Evolutionary conservation across 768 basidiomycete genomes (phyloP).

Genomic region (Auriculariales sp.): DNA sequence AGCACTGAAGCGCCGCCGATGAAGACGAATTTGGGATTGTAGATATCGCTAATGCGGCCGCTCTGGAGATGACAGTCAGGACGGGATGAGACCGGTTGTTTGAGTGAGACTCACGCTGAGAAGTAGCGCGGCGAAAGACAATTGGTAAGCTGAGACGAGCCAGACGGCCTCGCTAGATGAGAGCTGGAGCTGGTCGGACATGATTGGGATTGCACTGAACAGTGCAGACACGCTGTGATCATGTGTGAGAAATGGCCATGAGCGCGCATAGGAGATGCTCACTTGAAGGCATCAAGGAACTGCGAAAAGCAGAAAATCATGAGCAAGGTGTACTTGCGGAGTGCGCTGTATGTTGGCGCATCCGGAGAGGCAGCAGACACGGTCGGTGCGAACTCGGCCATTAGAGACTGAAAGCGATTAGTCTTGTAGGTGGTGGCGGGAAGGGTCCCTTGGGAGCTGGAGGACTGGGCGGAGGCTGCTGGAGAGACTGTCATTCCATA

Average conservation of each 20-base stretch:
- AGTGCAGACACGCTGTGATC: background rate
- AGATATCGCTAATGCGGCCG: background rate
- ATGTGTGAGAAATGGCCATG: background rate
- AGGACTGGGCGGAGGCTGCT: too few species aligned
- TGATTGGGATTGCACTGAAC: background rate
- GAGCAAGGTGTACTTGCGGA: slow-evolving; percentile 18
- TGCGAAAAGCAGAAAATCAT: slow-evolving; percentile 25
- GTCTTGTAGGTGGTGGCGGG: too few species aligned
- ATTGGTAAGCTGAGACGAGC: slow-evolving; percentile 27
- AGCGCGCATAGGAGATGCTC: slow-evolving; percentile 26
- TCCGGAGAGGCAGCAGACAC: background rate
- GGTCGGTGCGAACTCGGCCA: background rate
- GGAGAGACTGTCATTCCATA: too few species aligned
- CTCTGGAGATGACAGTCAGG: too few species aligned
- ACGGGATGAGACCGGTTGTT: too few species aligned
- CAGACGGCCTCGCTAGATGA: slow-evolving; percentile 19
- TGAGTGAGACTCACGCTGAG: slow-evolving; percentile 17
- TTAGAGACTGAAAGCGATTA: too few species aligned
- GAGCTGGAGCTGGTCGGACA: slow-evolving; percentile 9
- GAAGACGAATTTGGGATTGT: slow-evolving; percentile 16
- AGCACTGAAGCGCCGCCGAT: slow-evolving; percentile 24
- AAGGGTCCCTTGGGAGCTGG: too few species aligned
- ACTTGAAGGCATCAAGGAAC: slow-evolving; percentile 29
- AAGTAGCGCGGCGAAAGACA: slow-evolving; percentile 29
- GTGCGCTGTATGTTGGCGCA: background rate